Base-by-base conservation (phyloP, 2,329 filamentous ascomycete species). In the Canariomyces notabilis region DNA sequence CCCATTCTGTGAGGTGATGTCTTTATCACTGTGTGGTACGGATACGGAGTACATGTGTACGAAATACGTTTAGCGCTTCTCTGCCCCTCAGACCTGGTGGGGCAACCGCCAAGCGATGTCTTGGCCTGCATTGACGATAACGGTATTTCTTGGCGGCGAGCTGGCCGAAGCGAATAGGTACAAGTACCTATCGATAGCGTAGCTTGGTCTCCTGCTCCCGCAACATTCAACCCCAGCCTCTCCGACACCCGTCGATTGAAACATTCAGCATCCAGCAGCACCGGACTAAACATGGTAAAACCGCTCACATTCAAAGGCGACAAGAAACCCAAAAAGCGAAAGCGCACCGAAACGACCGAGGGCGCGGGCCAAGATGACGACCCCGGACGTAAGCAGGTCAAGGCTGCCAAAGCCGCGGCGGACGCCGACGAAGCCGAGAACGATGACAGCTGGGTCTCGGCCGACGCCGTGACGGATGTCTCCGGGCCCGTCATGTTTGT, bases 241-340 rank as follows among this genome's bases (percentile, higher is more conserved):
- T n/a, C n/a, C n/a, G n/a, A n/a, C n/a, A n/a, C n/a, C n/a, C n/a
- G n/a, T n/a, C n/a, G 7, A 16, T 8, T 16, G 9, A 12, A 31
- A n/a, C n/a, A n/a, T n/a, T n/a, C n/a, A n/a, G n/a, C n/a, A n/a
- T n/a, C n/a, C n/a, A n/a, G n/a, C n/a, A n/a, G n/a, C n/a, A n/a
- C n/a, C n/a, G n/a, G n/a, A n/a, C 40, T 42, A 37, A 52, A 33
- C 21, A 93, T 93, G 87, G 84, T 95, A 58, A 96, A 95, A 66
- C 83, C 91, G 38, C 79, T 98, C 48, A 76, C 82, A 39, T 98
- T 98, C 76, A 98, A 98, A 71, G 93, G 93, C 74, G 93, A 98
- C 71, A 96, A 94, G 69, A 93, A 93, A 71, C 71, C 80, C 49
- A 95, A 93, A 69, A 96, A 96, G 75, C 80, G 89, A 65, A 96